Conservation (phyloP, 441 rosid genomes). For the Gossypium armourianum region DNA sequence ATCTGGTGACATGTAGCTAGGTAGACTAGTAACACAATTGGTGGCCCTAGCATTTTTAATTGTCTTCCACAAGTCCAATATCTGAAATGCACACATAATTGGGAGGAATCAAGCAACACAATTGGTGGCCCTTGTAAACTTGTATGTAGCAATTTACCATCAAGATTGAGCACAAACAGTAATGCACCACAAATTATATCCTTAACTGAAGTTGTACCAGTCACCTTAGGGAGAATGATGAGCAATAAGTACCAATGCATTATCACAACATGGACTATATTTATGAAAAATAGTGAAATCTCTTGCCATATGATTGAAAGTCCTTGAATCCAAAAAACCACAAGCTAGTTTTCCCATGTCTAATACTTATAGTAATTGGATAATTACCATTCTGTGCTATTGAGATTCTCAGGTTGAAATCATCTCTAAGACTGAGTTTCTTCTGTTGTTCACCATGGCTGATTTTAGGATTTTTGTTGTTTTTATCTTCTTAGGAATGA, state of each 20-base stretch:
- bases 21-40: too few relatives aligned
- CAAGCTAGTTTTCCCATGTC: neutral
- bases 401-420: too few relatives aligned
- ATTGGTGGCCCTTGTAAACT: neutral
- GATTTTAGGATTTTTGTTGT: too few relatives aligned
- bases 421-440: too few relatives aligned
- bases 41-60: neutral
- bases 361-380: neutral
- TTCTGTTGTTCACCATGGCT: too few relatives aligned
- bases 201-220: neutral
- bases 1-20: too few relatives aligned
- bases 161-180: neutral
- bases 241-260: neutral
- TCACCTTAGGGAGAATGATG: neutral
- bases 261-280: neutral
- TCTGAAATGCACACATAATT: neutral
- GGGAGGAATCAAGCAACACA: neutral
- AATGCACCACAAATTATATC: neutral
- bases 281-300: neutral
- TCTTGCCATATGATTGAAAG: neutral
- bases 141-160: neutral
- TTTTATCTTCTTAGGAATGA: too few relatives aligned
- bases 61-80: neutral
- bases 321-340: neutral
- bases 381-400: neutral